phyloP scores from a whole-genome alignment of 2,329 filamentous ascomycete genomes.

The Fusarium liriodendri region DNA sequence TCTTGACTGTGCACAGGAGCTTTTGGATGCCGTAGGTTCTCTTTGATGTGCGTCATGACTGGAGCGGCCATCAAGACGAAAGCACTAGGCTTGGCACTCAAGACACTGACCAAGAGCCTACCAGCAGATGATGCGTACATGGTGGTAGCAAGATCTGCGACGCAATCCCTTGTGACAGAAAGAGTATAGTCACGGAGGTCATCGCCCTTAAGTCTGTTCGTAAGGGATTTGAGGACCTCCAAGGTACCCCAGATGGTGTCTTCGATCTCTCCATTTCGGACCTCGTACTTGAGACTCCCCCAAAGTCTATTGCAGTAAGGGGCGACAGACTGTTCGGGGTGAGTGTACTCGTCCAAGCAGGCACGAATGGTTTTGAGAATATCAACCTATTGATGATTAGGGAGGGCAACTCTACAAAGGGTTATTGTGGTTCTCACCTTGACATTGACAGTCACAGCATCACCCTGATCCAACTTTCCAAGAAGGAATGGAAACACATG shows the following conservation, averaged over 20 bases:
- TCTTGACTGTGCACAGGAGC: slow-evolving; percentile 63
- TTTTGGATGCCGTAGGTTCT: slow-evolving; percentile 62
- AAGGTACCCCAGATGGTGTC: slow-evolving; percentile 68
- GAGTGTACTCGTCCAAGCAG: slow-evolving; percentile 62
- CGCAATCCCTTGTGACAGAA: slow-evolving; percentile 63
- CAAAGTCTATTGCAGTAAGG: slow-evolving; percentile 65
- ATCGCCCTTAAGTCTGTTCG: slow-evolving; percentile 57
- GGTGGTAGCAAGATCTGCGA: slow-evolving; percentile 63
- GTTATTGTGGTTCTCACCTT: slow-evolving; percentile 53
- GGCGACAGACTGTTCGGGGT: slow-evolving; percentile 58
- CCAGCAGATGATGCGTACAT: slow-evolving; percentile 65
- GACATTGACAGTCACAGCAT: slow-evolving; percentile 67
- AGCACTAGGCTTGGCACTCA: slow-evolving; percentile 59
- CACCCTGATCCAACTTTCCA: slow-evolving; percentile 68
- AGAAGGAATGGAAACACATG: slow-evolving; percentile 65
- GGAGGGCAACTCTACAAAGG: not conserved
- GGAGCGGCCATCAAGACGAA: slow-evolving; percentile 62
- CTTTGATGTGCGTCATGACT: slow-evolving; percentile 60
- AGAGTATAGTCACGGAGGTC: slow-evolving; percentile 59
- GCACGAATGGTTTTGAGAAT: slow-evolving; percentile 66
- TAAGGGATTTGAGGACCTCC: slow-evolving; percentile 63
- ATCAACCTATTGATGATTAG: slow-evolving; percentile 56
- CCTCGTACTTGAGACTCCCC: slow-evolving; percentile 72
- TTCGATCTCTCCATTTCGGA: slow-evolving; percentile 69
- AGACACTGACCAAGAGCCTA: slow-evolving; percentile 62